Evolutionary conservation across 257 asterid genomes (phyloP).

Genomic region (Rubia yunnanensis): DNA sequence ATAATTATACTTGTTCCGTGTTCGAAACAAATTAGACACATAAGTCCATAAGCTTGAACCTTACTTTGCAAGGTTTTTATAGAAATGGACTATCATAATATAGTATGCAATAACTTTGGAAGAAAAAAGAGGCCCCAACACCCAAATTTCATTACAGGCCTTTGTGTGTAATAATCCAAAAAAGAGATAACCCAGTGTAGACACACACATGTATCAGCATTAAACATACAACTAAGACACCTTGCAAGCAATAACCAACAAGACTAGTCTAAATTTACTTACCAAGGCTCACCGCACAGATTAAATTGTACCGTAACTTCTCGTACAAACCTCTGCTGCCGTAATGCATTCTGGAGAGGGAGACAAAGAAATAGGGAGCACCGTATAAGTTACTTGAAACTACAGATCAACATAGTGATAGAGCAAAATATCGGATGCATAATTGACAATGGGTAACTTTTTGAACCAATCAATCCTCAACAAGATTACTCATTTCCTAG

Average conservation of each 20-base stretch:
- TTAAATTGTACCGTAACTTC: conserved; percentile 87
- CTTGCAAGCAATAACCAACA: background rate
- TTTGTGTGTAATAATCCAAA: background rate
- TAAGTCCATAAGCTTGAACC: background rate
- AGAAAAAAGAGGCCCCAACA: background rate
- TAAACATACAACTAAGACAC: background rate
- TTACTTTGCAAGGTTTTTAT: background rate
- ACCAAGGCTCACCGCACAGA: conserved; percentile 99
- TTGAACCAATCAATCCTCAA: background rate
- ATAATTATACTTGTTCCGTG: background rate
- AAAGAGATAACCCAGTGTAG: background rate
- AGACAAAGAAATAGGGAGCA: conserved; percentile 8
- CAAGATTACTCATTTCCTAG: background rate
- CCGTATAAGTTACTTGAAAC: background rate
- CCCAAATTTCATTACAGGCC: background rate
- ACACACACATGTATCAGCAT: background rate
- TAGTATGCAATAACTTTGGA: background rate
- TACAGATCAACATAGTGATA: background rate
- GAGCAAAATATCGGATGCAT: background rate
- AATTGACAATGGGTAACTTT: background rate
- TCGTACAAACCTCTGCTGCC: conserved; percentile 87
- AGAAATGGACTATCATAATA: background rate
- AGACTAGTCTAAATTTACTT: conserved; percentile 16
- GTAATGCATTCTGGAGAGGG: conserved; percentile 60
- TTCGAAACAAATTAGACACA: background rate